phyloP scores from a whole-genome alignment of 2,329 filamentous ascomycete genomes.

The Fusarium sp. region DNA sequence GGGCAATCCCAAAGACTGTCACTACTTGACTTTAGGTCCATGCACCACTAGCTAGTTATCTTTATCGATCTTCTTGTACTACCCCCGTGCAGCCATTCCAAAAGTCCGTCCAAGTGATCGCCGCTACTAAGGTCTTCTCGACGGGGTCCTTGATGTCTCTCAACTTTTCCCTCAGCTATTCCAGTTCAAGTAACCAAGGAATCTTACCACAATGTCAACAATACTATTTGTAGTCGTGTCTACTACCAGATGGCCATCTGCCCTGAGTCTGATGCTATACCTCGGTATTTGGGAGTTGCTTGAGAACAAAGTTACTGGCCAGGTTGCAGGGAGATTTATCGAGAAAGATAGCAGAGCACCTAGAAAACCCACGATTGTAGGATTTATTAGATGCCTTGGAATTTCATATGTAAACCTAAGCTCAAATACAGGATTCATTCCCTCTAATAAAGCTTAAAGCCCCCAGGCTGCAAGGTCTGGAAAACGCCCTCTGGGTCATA shows the following conservation, averaged over 20 bases:
- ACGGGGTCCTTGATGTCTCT: too few relatives aligned
- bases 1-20: not conserved
- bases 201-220: too few relatives aligned
- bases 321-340: too few relatives aligned
- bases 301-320: too few relatives aligned
- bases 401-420: not conserved
- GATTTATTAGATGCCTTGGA: not conserved
- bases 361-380: not conserved
- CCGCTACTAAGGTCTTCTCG: not conserved
- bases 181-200: too few relatives aligned
- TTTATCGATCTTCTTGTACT: not conserved
- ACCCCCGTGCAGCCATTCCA: not conserved
- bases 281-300: too few relatives aligned
- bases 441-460: slow-evolving; percentile 46
- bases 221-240: too few relatives aligned
- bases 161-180: too few relatives aligned
- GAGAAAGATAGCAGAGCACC: too few relatives aligned
- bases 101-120: not conserved
- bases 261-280: too few relatives aligned
- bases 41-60: not conserved
- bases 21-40: not conserved
- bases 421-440: too few relatives aligned
- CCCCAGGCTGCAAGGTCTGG: slow-evolving; percentile 42
- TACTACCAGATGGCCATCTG: too few relatives aligned
- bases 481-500: slow-evolving; percentile 51